phyloP scores from a whole-genome alignment of 768 basidiomycete genomes.

The Cubamyces lactineus region DNA sequence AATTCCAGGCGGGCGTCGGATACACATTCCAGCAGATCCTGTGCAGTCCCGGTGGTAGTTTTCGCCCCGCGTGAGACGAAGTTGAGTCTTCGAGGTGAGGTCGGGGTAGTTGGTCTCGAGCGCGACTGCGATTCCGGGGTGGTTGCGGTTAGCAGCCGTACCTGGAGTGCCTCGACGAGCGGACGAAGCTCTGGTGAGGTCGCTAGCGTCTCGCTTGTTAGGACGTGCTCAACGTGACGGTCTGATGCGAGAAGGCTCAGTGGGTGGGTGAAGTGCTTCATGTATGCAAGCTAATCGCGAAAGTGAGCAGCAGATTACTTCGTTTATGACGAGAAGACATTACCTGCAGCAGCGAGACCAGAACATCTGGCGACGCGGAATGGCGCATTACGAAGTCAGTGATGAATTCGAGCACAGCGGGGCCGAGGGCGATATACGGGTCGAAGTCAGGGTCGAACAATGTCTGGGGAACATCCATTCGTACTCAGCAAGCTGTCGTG shows the following conservation, averaged over 20 bases:
- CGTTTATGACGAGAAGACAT: slow-evolving; percentile 1
- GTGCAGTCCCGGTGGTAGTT: slow-evolving; percentile 22
- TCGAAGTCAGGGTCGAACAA: slow-evolving; percentile 69
- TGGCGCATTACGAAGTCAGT: slow-evolving; percentile 60
- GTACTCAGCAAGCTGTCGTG: neutral
- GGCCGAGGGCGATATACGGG: slow-evolving; percentile 64
- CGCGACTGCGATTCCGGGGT: neutral
- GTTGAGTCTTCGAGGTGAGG: slow-evolving; percentile 25
- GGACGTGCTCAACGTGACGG: slow-evolving; percentile 22
- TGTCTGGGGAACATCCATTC: slow-evolving; percentile 39
- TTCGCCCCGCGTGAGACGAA: too few relatives aligned
- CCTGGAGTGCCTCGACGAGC: slow-evolving; percentile 44
- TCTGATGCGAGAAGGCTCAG: slow-evolving; percentile 47
- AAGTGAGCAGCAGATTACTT: neutral
- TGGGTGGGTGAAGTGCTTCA: slow-evolving; percentile 75
- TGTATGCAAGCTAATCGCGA: slow-evolving; percentile 53
- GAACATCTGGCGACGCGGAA: slow-evolving; percentile 56
- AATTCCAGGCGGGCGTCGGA: slow-evolving; percentile 44
- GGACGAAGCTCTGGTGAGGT: slow-evolving; percentile 26
- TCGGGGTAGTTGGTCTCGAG: slow-evolving; percentile 1
- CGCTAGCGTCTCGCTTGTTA: neutral
- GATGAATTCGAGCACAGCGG: slow-evolving; percentile 56
- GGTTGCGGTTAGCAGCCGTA: slow-evolving; percentile 33
- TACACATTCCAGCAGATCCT: slow-evolving; percentile 39
- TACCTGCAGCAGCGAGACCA: slow-evolving; percentile 67